phyloP scores from a whole-genome alignment of 2,329 filamentous ascomycete species.

The Septoria linicola region DNA sequence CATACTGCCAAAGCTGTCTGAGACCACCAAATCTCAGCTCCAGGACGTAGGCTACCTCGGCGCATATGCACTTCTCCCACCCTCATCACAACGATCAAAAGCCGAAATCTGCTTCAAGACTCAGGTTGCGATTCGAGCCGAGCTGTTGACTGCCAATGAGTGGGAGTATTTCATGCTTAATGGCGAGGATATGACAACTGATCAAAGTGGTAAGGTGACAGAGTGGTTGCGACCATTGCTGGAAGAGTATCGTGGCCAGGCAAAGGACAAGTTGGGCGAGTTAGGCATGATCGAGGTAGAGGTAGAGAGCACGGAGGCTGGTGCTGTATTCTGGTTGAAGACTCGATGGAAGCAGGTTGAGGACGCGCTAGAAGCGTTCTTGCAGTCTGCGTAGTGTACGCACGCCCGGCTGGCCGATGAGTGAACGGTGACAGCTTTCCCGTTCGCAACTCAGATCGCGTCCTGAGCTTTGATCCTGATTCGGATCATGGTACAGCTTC shows the following conservation, averaged over 20 bases:
- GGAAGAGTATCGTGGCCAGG: slow-evolving; percentile 24
- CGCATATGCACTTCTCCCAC: slow-evolving; percentile 35
- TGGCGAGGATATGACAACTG: slow-evolving; percentile 35
- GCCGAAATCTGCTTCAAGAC: slow-evolving; percentile 47
- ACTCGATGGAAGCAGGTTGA: slow-evolving; percentile 42
- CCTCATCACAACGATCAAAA: slow-evolving; percentile 8
- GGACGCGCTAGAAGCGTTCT: slow-evolving; percentile 19
- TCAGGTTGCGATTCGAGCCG: slow-evolving; percentile 45
- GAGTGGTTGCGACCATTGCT: slow-evolving; percentile 28
- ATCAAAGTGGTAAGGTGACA: slow-evolving; percentile 31
- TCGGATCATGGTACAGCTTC: too few relatives aligned
- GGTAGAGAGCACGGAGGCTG: slow-evolving; percentile 10
- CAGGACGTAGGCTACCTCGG: slow-evolving; percentile 47
- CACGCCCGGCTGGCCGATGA: not conserved
- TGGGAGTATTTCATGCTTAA: slow-evolving; percentile 42
- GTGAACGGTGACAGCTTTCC: not conserved
- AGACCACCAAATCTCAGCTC: slow-evolving; percentile 37
- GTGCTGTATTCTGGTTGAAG: slow-evolving; percentile 24
- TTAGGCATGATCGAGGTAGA: slow-evolving; percentile 11
- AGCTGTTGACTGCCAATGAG: slow-evolving; percentile 37
- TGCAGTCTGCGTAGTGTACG: not conserved
- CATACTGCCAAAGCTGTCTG: slow-evolving; percentile 41
- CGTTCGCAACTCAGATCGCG: too few relatives aligned
- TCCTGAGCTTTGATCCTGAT: too few relatives aligned
- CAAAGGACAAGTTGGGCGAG: slow-evolving; percentile 24